A percentile compares a stretch with the other conserved stretches of the same genome.
phyloP scores from a whole-genome alignment of 441 rosid species.

The Eutrema salsugineum region DNA sequence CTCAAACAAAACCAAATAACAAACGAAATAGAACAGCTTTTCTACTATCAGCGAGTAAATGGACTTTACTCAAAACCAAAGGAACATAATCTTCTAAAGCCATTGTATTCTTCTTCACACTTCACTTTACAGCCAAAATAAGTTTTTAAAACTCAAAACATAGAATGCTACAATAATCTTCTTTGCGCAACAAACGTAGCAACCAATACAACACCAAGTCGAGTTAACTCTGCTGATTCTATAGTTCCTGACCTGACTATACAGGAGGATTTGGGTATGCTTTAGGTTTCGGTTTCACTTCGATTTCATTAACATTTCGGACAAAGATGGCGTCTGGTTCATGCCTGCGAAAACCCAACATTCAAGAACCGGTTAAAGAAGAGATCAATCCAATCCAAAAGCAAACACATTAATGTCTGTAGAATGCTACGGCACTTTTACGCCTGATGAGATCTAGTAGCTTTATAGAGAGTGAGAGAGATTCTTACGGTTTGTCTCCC shows the following conservation, averaged over 20 bases:
- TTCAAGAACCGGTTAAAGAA: neutral
- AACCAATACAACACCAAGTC: neutral
- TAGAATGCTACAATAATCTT: neutral
- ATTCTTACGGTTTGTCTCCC: slow-evolving; percentile 78
- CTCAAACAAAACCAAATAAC: neutral
- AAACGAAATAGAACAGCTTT: neutral
- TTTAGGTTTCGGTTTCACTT: slow-evolving; percentile 89
- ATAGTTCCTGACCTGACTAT: slow-evolving; percentile 19
- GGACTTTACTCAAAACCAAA: neutral
- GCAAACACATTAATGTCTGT: neutral
- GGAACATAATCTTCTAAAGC: slow-evolving; percentile 7
- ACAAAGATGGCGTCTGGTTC: slow-evolving; percentile 81
- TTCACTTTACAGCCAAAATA: slow-evolving; percentile 16
- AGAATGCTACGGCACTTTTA: neutral
- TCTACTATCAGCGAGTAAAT: neutral
- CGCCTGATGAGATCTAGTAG: neutral
- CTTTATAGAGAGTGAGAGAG: neutral
- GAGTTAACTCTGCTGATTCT: neutral
- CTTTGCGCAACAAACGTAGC: neutral
- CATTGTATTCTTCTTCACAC: neutral
- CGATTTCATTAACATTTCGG: slow-evolving; percentile 75
- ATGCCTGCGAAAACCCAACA: slow-evolving; percentile 48
- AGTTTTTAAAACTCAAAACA: neutral
- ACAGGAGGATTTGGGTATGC: slow-evolving; percentile 69
- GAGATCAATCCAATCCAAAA: neutral